Base-by-base conservation (phyloP, 2,329 filamentous ascomycete genomes). In the Penicillium sp. region DNA sequence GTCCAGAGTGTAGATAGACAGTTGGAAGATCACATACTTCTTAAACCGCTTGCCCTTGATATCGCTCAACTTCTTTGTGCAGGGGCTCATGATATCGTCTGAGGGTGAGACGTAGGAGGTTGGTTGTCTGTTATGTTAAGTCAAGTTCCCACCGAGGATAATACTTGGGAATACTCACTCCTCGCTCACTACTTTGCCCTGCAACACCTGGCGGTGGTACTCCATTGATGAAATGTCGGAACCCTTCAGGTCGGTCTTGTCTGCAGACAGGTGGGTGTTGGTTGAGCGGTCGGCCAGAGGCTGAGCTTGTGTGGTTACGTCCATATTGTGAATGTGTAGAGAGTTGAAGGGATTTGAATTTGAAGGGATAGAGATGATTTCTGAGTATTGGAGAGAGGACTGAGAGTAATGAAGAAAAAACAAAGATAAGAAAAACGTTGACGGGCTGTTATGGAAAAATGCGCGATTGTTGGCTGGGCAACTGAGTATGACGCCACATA, bases 31-130 rank as follows among this genome's bases (percentile, higher is more conserved):
- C 42, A 64, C 68, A 47, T 68, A 78, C 76, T 75, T 78, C 64
- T 75, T 75, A 54, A 79, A 78, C 27, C 75, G 72, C 72, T 79
- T 79, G 37, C 75, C 74, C 71, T 80, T 80, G 52, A 79, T 66
- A 54, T 79, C 74, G 49, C 73, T 77, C 65, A 80, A 52, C 51
- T 80, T 80, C 70, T 78, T 77, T 29, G 77, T 78, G 56, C 77
- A 78, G 4, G 78, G 78, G 48, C 76, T 79, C 72, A 78, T 77
- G 47, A 80, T 76, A 38, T 75, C 74, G 60, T 80, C 78, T 4
- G 77, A 79, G 0, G 78, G 78, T 35, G 77, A 79, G 54, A 80
- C 70, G 58, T 79, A 80, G 42, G 71, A 69, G 41, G 67, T 65
- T 48, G 62, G 60, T 55, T 64, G 62, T 40, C 63, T 65, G 37